Percentiles rank a stretch among this genome's conserved stretches.
Conservation (phyloP, 2,329 filamentous ascomycete genomes). For the Juglanconis oblonga region DNA sequence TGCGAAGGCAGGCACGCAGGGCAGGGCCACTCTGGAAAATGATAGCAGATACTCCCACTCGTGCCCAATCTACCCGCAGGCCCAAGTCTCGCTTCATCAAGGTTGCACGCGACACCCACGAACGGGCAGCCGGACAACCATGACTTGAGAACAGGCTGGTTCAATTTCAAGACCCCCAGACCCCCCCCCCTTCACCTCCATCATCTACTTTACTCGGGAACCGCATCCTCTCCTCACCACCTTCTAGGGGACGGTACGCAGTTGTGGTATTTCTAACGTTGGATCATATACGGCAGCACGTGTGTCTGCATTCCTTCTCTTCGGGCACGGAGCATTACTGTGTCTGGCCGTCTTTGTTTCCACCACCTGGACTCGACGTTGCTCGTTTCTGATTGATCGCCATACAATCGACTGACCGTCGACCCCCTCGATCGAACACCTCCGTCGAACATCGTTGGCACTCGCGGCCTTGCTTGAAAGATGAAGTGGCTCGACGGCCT, state of each 20-base stretch:
- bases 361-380: too few relatives aligned
- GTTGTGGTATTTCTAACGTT: neutral
- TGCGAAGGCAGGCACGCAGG: neutral
- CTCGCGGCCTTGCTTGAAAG: neutral
- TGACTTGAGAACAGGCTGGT: too few relatives aligned
- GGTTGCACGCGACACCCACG: neutral
- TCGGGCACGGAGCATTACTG: too few relatives aligned
- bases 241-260: neutral
- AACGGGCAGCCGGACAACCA: too few relatives aligned
- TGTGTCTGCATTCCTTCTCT: neutral
- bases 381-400: too few relatives aligned
- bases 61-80: neutral
- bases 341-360: too few relatives aligned
- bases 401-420: neutral
- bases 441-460: neutral
- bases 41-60: neutral
- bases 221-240: neutral
- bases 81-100: neutral
- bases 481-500: slow-evolving; percentile 19
- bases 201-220: too few relatives aligned
- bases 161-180: too few relatives aligned
- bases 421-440: neutral
- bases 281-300: too few relatives aligned
- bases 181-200: too few relatives aligned
- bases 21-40: neutral